These are phyloP conservation scores for Colletotrichum musae DNA, from an alignment of 2,329 filamentous ascomycete species.

Conservation along the genomic window DNA sequence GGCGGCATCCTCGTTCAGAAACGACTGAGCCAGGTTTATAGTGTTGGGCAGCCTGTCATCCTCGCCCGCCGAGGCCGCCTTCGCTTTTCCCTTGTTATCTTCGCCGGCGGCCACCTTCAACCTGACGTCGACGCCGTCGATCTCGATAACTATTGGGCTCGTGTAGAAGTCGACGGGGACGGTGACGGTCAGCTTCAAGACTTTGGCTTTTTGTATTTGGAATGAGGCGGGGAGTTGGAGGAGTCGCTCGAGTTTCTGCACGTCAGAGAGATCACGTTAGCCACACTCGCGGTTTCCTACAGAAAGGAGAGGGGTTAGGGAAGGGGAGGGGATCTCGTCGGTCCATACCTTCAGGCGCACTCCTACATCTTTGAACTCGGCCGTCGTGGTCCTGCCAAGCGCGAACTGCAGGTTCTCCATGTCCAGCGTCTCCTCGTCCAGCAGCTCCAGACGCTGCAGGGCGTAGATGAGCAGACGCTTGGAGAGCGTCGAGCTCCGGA, in stretches of 20 bases:
- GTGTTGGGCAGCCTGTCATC: constrained; percentile 72
- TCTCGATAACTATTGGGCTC: constrained; percentile 85
- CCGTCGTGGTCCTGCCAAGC: constrained; percentile 83
- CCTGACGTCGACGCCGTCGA: constrained; percentile 84
- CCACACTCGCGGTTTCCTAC: not conserved
- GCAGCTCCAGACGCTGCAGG: constrained; percentile 84
- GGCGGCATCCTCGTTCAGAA: constrained; percentile 61
- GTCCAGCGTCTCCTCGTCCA: constrained; percentile 90
- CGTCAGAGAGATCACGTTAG: constrained; percentile 16
- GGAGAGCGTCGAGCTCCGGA: constrained; percentile 81
- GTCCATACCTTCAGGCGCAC: constrained; percentile 80
- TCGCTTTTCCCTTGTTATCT: constrained; percentile 45
- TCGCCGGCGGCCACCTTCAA: constrained; percentile 64
- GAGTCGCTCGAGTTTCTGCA: constrained; percentile 83
- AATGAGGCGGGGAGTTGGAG: constrained; percentile 82
- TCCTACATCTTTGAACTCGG: constrained; percentile 90
- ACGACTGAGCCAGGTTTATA: constrained; percentile 82
- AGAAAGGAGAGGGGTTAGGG: too few relatives aligned
- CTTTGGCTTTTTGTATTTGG: constrained; percentile 79
- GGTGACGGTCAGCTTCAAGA: constrained; percentile 83
- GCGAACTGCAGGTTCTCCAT: constrained; percentile 88
- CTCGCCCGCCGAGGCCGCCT: constrained; percentile 45
- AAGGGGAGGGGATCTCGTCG: not conserved
- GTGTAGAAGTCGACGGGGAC: constrained; percentile 91
- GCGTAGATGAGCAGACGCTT: constrained; percentile 92